A percentile compares a stretch with the other conserved stretches of the same genome.
Conservation (phyloP, 2,329 filamentous ascomycete species). For the Salinomyces thailandicus region DNA sequence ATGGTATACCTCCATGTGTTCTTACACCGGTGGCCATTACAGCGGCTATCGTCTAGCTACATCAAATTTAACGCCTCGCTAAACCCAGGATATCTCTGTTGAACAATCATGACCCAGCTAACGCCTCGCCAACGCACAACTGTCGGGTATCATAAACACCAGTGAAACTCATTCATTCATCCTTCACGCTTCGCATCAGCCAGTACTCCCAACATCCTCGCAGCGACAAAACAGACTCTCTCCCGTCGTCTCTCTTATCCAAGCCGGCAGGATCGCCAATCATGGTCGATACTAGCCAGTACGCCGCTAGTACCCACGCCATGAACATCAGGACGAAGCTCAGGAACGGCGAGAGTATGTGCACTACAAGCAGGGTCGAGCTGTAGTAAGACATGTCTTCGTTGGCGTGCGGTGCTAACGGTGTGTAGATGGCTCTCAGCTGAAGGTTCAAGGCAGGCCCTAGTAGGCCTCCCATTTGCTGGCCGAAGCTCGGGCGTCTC, state of each 20-base stretch:
- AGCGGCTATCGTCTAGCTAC: no score
- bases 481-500: conserved; percentile 35
- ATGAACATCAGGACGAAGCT: conserved; percentile 47
- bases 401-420: conserved; percentile 21
- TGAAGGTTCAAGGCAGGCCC: conserved; percentile 44
- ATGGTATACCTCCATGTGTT: no score
- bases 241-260: conserved; percentile 50
- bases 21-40: no score
- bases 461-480: conserved; percentile 43
- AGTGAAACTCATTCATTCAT: conserved; percentile 8
- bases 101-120: background rate
- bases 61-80: conserved; percentile 10
- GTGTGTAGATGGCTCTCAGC: conserved; percentile 39
- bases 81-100: conserved; percentile 4
- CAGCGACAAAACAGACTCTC: conserved; percentile 48
- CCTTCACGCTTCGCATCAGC: conserved; percentile 29
- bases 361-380: conserved; percentile 40
- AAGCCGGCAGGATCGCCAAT: conserved; percentile 51
- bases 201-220: conserved; percentile 52
- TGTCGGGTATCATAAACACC: background rate
- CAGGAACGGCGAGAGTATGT: conserved; percentile 46
- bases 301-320: conserved; percentile 49
- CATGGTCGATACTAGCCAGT: conserved; percentile 45
- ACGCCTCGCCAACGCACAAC: background rate
- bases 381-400: conserved; percentile 30